Conservation (phyloP, 2,329 filamentous ascomycete species). For the Acrocalymma vagum region DNA sequence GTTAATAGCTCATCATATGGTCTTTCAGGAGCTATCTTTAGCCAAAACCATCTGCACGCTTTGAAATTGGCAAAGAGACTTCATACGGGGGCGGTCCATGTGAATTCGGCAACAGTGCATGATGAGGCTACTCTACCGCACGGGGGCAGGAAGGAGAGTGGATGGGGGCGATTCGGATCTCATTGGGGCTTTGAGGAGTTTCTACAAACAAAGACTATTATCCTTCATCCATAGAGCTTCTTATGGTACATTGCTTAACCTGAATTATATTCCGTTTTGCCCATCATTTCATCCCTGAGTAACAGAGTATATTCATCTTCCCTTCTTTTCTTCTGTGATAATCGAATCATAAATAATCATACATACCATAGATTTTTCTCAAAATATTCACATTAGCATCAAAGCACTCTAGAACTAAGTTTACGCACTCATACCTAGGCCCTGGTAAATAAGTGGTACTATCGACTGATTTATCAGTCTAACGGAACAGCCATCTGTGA, state of each 20-base stretch:
- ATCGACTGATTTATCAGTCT: too few species aligned
- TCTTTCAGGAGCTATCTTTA: conserved; percentile 22
- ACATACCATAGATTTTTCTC: too few species aligned
- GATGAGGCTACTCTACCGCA: conserved; percentile 23
- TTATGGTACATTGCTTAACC: background rate
- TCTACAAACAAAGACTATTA: conserved; percentile 1
- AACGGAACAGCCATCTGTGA: too few species aligned
- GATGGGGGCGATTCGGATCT: conserved; percentile 25
- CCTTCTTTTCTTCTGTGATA: too few species aligned
- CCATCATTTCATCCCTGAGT: background rate
- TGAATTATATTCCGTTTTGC: background rate
- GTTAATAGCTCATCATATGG: conserved; percentile 21
- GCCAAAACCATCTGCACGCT: conserved; percentile 11
- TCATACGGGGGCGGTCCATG: conserved; percentile 24
- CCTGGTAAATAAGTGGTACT: too few species aligned
- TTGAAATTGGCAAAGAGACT: conserved; percentile 20
- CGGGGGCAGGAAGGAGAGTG: conserved; percentile 19
- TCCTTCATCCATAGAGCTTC: background rate
- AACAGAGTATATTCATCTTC: background rate
- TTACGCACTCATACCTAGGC: too few species aligned
- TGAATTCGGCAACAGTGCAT: conserved; percentile 27
- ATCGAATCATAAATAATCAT: too few species aligned
- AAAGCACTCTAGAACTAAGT: too few species aligned
- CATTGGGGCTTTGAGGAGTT: too few species aligned
- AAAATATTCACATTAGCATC: too few species aligned